These are phyloP conservation scores for Aspergillus sp. DNA, from an alignment of 2,329 filamentous ascomycete species.

Conservation along the genomic window DNA sequence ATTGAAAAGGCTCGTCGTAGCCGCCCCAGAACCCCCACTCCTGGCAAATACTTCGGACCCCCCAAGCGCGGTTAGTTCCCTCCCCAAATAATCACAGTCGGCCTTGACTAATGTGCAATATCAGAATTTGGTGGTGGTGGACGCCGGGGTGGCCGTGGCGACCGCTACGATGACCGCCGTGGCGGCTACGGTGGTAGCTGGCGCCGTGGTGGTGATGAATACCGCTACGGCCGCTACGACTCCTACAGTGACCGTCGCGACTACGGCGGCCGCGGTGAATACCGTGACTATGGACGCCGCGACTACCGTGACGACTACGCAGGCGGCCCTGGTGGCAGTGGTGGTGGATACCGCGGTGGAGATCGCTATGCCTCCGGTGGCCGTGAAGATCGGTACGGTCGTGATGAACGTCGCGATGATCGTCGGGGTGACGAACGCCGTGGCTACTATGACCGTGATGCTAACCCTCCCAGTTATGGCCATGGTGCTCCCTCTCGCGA, in stretches of 20 bases:
- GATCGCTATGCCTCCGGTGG: conserved; percentile 43
- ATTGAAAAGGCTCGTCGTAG: conserved; percentile 98
- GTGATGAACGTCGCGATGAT: conserved; percentile 51
- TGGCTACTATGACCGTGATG: conserved; percentile 56
- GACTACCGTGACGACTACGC: conserved; percentile 46
- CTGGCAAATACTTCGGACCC: conserved; percentile 98
- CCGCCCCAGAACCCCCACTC: conserved; percentile 91
- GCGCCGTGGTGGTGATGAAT: conserved; percentile 43
- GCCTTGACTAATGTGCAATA: conserved; percentile 9
- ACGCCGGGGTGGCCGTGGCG: conserved; percentile 50
- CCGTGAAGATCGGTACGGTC: conserved; percentile 40
- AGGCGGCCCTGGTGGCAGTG: conserved; percentile 39
- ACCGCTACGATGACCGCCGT: conserved; percentile 56
- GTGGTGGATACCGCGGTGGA: conserved; percentile 35
- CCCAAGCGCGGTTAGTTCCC: conserved; percentile 83
- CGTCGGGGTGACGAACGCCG: conserved; percentile 50
- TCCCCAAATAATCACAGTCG: background rate
- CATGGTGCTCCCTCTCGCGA: conserved; percentile 37
- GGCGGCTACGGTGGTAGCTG: conserved; percentile 51
- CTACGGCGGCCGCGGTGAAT: conserved; percentile 45
- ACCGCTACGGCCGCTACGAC: conserved; percentile 48
- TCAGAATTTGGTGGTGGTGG: conserved; percentile 47
- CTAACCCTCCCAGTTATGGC: conserved; percentile 48
- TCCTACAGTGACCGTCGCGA: conserved; percentile 47
- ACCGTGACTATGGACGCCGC: conserved; percentile 51